These are phyloP conservation scores for Scedosporium apiospermum DNA, from an alignment of 2,329 filamentous ascomycete genomes.

Conservation along the genomic window DNA sequence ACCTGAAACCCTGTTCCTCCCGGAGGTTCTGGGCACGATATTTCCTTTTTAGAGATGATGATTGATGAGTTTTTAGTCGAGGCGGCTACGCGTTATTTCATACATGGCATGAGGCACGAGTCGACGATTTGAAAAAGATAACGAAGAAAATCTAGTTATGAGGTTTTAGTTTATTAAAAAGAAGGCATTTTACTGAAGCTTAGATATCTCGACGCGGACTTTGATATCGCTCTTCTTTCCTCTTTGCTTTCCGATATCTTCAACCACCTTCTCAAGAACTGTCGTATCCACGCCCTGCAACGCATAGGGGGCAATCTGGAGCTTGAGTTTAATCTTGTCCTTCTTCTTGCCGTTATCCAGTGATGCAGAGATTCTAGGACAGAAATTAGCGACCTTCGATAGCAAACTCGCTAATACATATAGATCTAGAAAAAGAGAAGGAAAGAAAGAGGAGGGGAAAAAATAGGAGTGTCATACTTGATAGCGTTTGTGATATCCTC, in stretches of 20 bases:
- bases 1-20: too few relatives aligned
- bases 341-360: slow-evolving; percentile 22
- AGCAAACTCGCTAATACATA: too few relatives aligned
- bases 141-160: too few relatives aligned
- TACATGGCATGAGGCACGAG: too few relatives aligned
- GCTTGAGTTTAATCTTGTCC: slow-evolving; percentile 24
- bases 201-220: slow-evolving; percentile 17
- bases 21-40: too few relatives aligned
- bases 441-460: not conserved
- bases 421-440: not conserved
- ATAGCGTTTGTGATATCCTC: slow-evolving; percentile 25
- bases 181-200: not conserved
- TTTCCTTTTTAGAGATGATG: too few relatives aligned
- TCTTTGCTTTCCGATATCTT: slow-evolving; percentile 22
- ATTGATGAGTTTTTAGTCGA: too few relatives aligned
- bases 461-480: slow-evolving; percentile 24
- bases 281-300: slow-evolving; percentile 21
- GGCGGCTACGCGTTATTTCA: too few relatives aligned
- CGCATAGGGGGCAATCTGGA: slow-evolving; percentile 21
- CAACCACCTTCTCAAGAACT: slow-evolving; percentile 23
- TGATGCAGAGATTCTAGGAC: slow-evolving; percentile 1
- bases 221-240: slow-evolving; percentile 22
- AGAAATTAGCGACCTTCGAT: not conserved
- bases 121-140: too few relatives aligned
- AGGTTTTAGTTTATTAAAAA: too few relatives aligned